A percentile compares a stretch with the other conserved stretches of the same genome.
These are phyloP conservation scores for Xylariaceae sp. DNA, from an alignment of 2,329 filamentous ascomycete species.

Conservation along the genomic window DNA sequence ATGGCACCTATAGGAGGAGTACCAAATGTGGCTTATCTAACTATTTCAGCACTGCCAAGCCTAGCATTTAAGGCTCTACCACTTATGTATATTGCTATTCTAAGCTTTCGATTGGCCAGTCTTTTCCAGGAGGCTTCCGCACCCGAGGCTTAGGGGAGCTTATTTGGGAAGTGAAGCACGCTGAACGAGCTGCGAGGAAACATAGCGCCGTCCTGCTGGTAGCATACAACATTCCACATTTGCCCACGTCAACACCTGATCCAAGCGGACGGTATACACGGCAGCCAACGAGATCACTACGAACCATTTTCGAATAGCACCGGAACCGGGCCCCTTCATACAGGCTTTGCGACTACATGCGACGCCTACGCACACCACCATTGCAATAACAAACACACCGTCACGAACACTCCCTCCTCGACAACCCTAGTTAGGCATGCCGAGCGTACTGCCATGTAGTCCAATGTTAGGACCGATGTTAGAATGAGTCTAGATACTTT, in stretches of 20 bases:
- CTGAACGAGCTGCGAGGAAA: no score
- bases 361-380: not conserved
- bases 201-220: not conserved
- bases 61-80: no score
- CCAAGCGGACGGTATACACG: conserved; percentile 2
- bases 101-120: not conserved
- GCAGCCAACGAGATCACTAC: not conserved
- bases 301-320: not conserved
- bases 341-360: conserved; percentile 4
- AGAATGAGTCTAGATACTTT: conserved; percentile 88
- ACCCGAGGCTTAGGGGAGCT: not conserved
- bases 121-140: not conserved
- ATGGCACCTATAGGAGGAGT: no score
- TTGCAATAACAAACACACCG: conserved; percentile 9
- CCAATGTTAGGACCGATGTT: conserved; percentile 48
- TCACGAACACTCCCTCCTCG: not conserved
- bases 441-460: conserved; percentile 36
- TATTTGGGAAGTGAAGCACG: no score
- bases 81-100: no score
- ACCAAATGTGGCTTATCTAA: no score
- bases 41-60: no score
- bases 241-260: not conserved
- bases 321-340: not conserved
- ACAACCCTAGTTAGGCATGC: conserved; percentile 31
- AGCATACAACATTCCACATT: conserved; percentile 2